A percentile compares a stretch with the other conserved stretches of the same genome.
Evolutionary conservation across 2,329 filamentous ascomycete genomes (phyloP).

Genomic region (Harringtonia lauricola): DNA sequence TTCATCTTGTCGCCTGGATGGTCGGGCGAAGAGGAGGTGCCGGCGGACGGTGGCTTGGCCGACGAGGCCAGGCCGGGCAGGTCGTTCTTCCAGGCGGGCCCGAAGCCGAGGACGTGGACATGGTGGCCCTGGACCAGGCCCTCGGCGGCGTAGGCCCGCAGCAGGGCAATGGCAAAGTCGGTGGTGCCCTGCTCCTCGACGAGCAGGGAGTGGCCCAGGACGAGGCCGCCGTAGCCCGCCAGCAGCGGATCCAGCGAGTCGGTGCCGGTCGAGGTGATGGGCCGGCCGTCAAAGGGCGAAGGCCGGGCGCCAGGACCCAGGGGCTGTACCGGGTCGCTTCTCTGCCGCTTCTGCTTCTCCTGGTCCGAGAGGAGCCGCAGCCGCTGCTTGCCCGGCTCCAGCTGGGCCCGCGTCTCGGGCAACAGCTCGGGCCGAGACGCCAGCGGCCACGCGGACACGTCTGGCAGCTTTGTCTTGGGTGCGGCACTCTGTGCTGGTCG

Average conservation of each 20-base stretch:
- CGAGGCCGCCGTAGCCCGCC: slow-evolving; percentile 75
- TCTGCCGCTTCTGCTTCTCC: slow-evolving; percentile 1
- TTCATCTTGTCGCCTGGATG: slow-evolving; percentile 72
- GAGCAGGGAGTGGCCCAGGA: slow-evolving; percentile 69
- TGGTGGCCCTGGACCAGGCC: slow-evolving; percentile 84
- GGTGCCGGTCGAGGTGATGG: slow-evolving; percentile 85
- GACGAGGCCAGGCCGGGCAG: slow-evolving; percentile 57
- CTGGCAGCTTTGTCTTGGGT: neutral
- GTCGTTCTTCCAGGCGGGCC: slow-evolving; percentile 71
- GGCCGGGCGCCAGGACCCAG: slow-evolving; percentile 52
- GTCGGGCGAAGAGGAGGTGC: slow-evolving; percentile 22
- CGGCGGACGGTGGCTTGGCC: slow-evolving; percentile 16
- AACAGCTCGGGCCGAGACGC: slow-evolving; percentile 1
- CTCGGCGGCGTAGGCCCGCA: slow-evolving; percentile 87
- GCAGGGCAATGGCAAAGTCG: slow-evolving; percentile 75
- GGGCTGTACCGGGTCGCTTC: slow-evolving; percentile 5
- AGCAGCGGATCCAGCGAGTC: slow-evolving; percentile 74
- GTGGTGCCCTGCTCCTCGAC: slow-evolving; percentile 87
- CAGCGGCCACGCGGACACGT: slow-evolving; percentile 4
- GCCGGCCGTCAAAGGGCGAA: slow-evolving; percentile 77
- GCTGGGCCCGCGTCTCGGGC: neutral
- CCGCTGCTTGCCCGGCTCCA: slow-evolving; percentile 8
- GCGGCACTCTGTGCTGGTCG: neutral
- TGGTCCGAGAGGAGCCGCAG: slow-evolving; percentile 3
- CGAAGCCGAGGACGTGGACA: slow-evolving; percentile 73